Evolutionary conservation across 2,329 filamentous ascomycete genomes (phyloP).

Genomic region (Triangularia setosa): DNA sequence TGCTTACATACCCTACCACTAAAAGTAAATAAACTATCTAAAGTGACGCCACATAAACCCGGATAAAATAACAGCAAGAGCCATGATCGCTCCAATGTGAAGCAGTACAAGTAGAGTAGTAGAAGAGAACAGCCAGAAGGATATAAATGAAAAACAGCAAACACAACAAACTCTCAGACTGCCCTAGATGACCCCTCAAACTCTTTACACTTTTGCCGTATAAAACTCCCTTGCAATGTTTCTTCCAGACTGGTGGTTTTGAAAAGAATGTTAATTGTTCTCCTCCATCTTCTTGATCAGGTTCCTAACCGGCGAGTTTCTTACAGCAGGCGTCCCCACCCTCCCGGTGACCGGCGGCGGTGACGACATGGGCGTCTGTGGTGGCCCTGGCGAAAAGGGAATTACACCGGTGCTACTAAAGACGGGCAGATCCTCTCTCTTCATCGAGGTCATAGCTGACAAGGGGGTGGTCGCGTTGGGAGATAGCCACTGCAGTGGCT

Average conservation of each 20-base stretch:
- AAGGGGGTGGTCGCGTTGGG: slow-evolving; percentile 41
- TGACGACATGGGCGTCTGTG: background rate
- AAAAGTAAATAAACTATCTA: background rate
- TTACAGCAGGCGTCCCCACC: background rate
- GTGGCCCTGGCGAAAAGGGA: slow-evolving; percentile 34
- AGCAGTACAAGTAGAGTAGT: background rate
- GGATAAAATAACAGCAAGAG: background rate
- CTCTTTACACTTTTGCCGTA: background rate
- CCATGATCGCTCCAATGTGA: background rate
- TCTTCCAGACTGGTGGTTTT: background rate
- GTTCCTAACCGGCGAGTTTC: background rate
- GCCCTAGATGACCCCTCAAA: background rate
- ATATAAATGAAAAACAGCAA: background rate
- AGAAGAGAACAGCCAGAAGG: background rate
- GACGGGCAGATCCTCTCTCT: slow-evolving; percentile 36
- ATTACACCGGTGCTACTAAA: slow-evolving; percentile 44
- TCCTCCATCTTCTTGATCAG: background rate
- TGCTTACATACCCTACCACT: background rate
- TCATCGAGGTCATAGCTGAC: slow-evolving; percentile 29
- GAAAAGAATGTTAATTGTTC: background rate
- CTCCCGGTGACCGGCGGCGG: background rate
- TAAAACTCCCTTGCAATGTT: background rate
- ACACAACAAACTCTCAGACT: background rate
- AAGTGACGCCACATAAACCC: background rate
- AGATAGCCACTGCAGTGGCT: slow-evolving; percentile 48